phyloP scores from a whole-genome alignment of 768 basidiomycete genomes.

The Serendipita vermifera region DNA sequence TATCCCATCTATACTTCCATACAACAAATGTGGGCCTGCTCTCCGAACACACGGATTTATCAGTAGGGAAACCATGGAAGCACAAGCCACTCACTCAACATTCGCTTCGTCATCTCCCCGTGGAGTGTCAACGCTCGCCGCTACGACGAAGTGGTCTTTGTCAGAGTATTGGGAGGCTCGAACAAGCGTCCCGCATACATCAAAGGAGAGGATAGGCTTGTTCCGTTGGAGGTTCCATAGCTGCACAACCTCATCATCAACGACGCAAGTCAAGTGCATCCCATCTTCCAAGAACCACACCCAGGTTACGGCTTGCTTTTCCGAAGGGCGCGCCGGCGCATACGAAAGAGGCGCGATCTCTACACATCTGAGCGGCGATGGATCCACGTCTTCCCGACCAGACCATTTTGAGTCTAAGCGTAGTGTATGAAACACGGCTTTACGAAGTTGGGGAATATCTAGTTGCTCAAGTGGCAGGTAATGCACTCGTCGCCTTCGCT shows the following conservation, averaged over 20 bases:
- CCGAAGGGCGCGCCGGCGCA: no score
- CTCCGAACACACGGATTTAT: no score
- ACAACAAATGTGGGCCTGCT: not conserved
- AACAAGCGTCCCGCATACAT: not conserved
- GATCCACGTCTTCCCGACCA: not conserved
- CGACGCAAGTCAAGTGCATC: not conserved
- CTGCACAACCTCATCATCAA: conserved; percentile 1
- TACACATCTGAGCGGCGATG: not conserved
- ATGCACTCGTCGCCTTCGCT: not conserved
- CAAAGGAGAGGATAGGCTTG: not conserved
- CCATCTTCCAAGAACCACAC: conserved; percentile 6
- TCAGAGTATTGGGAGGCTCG: not conserved
- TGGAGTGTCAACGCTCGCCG: conserved; percentile 3
- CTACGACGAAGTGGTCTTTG: not conserved
- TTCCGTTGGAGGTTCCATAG: not conserved
- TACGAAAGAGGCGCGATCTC: not conserved
- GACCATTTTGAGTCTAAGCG: not conserved
- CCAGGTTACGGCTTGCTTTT: not conserved
- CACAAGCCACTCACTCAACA: not conserved
- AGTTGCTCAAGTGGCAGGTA: not conserved
- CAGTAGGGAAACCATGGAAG: not conserved
- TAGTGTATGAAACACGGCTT: not conserved
- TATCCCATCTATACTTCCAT: not conserved
- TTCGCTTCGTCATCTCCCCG: not conserved
- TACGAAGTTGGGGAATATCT: not conserved